Conservation (phyloP, 1,284 basidiomycete species). For the Mycosarcoma mackinlayi region DNA sequence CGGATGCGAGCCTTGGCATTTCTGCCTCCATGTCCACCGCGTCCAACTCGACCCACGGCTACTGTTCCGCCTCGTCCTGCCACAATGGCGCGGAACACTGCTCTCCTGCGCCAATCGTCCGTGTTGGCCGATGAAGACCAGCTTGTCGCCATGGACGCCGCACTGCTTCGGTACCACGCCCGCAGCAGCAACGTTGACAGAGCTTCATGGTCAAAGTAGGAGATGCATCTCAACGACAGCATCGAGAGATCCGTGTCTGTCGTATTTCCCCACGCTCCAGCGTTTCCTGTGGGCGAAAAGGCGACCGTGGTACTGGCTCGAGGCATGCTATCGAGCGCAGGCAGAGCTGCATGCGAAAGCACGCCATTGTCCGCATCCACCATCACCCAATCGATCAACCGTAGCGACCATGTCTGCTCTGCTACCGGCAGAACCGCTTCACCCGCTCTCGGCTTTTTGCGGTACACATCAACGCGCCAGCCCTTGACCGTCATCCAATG, state of each 20-base stretch:
- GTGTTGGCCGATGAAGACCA: constrained; percentile 3
- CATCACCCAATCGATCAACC: constrained; percentile 29
- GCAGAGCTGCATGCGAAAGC: constrained; percentile 24
- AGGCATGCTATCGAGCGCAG: constrained; percentile 32
- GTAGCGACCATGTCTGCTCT: constrained; percentile 32
- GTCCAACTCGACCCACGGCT: constrained; percentile 32
- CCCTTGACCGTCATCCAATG: constrained; percentile 52
- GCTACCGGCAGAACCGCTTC: constrained; percentile 23
- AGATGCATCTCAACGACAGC: constrained; percentile 45
- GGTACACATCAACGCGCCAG: constrained; percentile 44
- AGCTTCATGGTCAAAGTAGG: constrained; percentile 46
- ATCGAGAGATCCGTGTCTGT: background rate
- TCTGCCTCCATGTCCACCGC: constrained; percentile 17
- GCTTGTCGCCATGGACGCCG: background rate
- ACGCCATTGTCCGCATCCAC: constrained; percentile 21
- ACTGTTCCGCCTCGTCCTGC: constrained; percentile 58
- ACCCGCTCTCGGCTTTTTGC: constrained; percentile 40
- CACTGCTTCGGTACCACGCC: constrained; percentile 27
- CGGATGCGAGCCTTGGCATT: constrained; percentile 47
- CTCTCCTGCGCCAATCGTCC: constrained; percentile 48
- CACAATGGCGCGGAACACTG: constrained; percentile 44
- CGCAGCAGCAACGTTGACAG: constrained; percentile 34
- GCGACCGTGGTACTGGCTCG: constrained; percentile 22
- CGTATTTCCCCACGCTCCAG: background rate
- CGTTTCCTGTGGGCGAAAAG: constrained; percentile 12